Evolutionary conservation across 2,329 filamentous ascomycete species (phyloP).

Genomic region (Pseudocercospora vitis): DNA sequence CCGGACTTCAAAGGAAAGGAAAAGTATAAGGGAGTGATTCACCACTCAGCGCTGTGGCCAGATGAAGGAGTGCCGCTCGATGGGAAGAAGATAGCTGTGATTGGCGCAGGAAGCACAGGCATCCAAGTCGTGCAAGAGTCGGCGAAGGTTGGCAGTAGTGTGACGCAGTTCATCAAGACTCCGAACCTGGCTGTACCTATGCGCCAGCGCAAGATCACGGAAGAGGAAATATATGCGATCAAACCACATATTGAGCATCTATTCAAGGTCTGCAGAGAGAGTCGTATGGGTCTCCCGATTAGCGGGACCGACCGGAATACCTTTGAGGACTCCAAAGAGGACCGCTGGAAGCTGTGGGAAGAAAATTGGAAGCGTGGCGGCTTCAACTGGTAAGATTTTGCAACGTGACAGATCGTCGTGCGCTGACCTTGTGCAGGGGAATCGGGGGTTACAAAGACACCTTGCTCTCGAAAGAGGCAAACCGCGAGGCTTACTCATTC

Average conservation of each 20-base stretch:
- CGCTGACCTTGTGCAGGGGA: constrained; percentile 8
- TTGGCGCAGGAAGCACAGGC: constrained; percentile 43
- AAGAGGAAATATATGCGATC: constrained; percentile 42
- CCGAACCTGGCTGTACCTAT: constrained; percentile 66
- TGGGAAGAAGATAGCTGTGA: constrained; percentile 34
- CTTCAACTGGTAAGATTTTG: constrained; percentile 33
- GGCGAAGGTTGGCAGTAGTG: constrained; percentile 33
- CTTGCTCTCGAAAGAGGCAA: constrained; percentile 12
- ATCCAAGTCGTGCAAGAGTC: constrained; percentile 40
- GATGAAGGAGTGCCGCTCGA: constrained; percentile 35
- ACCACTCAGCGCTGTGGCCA: constrained; percentile 46
- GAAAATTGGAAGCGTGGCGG: constrained; percentile 43
- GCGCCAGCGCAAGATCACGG: constrained; percentile 51
- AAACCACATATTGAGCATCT: constrained; percentile 12
- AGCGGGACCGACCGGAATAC: constrained; percentile 57
- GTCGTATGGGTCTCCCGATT: constrained; percentile 48
- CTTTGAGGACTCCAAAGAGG: constrained; percentile 43
- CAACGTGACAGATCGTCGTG: not conserved
- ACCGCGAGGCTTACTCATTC: constrained; percentile 39
- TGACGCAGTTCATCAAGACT: constrained; percentile 65
- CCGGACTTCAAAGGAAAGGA: constrained; percentile 41
- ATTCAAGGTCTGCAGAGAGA: constrained; percentile 18
- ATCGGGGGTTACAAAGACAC: constrained; percentile 15
- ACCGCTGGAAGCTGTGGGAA: constrained; percentile 37
- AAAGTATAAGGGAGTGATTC: constrained; percentile 42